These are phyloP conservation scores for Mucor ambiguus DNA, from an alignment of 371 early-diverging fungal genomes.

Conservation along the genomic window DNA sequence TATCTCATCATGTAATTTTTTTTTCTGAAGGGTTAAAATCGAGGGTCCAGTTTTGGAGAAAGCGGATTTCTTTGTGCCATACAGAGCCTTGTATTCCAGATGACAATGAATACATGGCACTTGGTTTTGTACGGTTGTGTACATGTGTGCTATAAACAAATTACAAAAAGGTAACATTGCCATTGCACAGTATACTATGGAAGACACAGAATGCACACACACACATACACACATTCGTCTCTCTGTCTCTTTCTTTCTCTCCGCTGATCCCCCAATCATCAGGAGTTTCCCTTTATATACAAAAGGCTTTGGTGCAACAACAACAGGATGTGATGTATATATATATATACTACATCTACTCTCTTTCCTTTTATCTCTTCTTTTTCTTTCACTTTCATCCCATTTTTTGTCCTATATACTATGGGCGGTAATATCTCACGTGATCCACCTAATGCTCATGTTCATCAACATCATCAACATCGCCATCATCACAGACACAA, in stretches of 20 bases:
- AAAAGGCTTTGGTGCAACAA: not conserved
- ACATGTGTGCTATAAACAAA: not conserved
- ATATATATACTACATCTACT: not conserved
- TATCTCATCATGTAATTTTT: not conserved
- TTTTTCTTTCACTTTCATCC: not conserved
- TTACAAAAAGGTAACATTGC: not conserved
- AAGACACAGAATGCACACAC: not conserved
- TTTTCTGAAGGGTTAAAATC: not conserved
- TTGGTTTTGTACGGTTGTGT: not conserved
- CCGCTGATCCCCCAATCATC: slow-evolving; percentile 8
- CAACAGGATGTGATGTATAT: not conserved
- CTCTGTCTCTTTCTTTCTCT: not conserved
- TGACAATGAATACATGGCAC: not conserved
- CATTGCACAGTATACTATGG: not conserved
- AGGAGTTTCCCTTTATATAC: slow-evolving; percentile 9
- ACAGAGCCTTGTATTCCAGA: not conserved
- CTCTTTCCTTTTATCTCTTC: slow-evolving; percentile 10
- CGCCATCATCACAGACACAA: not conserved
- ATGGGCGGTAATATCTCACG: slow-evolving; percentile 24
- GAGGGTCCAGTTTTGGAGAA: not conserved
- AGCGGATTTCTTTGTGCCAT: not conserved
- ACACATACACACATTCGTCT: no score
- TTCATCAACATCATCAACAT: not conserved
- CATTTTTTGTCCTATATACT: not conserved
- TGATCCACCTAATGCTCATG: slow-evolving; percentile 1